phyloP scores from a whole-genome alignment of 2,329 filamentous ascomycete genomes.

The Cladosporium sp. region DNA sequence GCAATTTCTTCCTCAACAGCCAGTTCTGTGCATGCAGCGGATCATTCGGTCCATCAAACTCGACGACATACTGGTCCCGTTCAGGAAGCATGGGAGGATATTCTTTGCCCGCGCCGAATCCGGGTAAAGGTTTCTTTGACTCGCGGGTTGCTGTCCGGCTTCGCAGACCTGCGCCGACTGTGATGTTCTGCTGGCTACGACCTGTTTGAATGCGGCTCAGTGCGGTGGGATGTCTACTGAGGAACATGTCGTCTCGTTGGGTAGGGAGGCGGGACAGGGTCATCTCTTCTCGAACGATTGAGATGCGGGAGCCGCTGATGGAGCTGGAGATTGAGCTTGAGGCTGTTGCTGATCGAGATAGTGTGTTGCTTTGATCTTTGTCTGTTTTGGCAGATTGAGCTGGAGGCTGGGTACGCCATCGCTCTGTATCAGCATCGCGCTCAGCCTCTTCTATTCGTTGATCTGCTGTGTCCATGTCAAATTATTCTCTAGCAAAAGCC shows the following conservation, averaged over 20 bases:
- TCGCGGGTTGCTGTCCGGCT: slow-evolving; percentile 46
- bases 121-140: slow-evolving; percentile 57
- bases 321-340: slow-evolving; percentile 40
- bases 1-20: slow-evolving; percentile 71
- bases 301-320: slow-evolving; percentile 26
- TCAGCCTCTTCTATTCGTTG: slow-evolving; percentile 53
- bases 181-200: slow-evolving; percentile 63
- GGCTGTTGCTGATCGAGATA: slow-evolving; percentile 57
- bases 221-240: slow-evolving; percentile 65
- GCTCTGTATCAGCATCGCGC: slow-evolving; percentile 47
- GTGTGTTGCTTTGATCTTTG: slow-evolving; percentile 42
- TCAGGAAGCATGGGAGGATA: slow-evolving; percentile 66
- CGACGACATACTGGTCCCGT: slow-evolving; percentile 73
- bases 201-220: slow-evolving; percentile 67
- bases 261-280: slow-evolving; percentile 61
- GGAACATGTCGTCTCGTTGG: slow-evolving; percentile 49
- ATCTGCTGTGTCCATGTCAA: slow-evolving; percentile 50
- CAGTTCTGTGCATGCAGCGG: slow-evolving; percentile 86
- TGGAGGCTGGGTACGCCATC: slow-evolving; percentile 33
- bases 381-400: neutral
- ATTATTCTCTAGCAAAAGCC: no score
- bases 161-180: slow-evolving; percentile 54
- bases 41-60: slow-evolving; percentile 77
- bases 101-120: slow-evolving; percentile 66
- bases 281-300: slow-evolving; percentile 37